Evolutionary conservation across 345 rosid genomes (phyloP), one percentile per base, ranked within the genome.

Genomic region (Psidium friedrichsthalianum): DNA sequence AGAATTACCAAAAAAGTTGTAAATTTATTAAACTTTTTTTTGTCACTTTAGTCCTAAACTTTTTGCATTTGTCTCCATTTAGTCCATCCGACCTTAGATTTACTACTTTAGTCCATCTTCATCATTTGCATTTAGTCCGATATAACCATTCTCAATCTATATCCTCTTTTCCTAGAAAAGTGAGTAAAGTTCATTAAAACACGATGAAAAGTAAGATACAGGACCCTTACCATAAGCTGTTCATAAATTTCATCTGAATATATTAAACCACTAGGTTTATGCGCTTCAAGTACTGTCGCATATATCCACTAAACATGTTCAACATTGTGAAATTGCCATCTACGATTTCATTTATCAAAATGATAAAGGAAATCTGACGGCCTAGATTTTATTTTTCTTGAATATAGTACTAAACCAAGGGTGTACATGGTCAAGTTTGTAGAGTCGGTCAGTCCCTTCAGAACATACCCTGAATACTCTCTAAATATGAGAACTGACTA

Each of bases 141-240:
- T 27, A 59, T 54, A 54, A 20, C 56, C 18, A 18, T 54, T 59
- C 20, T 59, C 20, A 8, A 59, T 27, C 40, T 54, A 54, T 15
- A 52, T 4, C 20, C 8, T 18, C 5, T 54, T 54, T 20, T 20
- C 24, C 24, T 6, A 54, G 22, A 54, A 18, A 54, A 54, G 56
- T 54, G 22, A 54, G 22, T 54, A 18, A 6, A 18, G 8, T 54
- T 20, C 74, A 14, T 59, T 27, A 27, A 0, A 59, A 59, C 40
- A 59, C 20, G 6, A 6, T 0, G 20, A 27, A 27, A 14, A 12
- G 16, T 5, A 58, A n/a, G 20, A 27, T 20, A 14, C 1, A 0
- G 12, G 6, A 59, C 9, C 36, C 2, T 44, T n/a, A 5, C 36
- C 36, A 1, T n/a, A n/a, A 59, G 69, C 6, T 3, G 36, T 0